phyloP scores from a whole-genome alignment of 805 yeast species.

The Candida ipomoeae region DNA sequence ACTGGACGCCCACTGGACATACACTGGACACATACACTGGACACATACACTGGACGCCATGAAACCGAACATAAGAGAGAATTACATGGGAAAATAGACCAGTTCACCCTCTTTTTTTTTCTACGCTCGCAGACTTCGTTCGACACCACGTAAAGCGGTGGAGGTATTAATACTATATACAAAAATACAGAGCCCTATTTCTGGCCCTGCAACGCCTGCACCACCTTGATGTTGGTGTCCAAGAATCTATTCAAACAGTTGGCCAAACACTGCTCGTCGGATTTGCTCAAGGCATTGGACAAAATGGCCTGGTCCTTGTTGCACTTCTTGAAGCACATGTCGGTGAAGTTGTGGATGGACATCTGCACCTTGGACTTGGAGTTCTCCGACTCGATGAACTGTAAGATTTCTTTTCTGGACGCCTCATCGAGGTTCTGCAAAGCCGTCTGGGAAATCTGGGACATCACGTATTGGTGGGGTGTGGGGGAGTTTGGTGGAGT shows the following conservation, averaged over 20 bases:
- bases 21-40: too few relatives aligned
- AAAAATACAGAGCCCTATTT: conserved; percentile 13
- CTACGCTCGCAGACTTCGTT: neutral
- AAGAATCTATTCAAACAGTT: conserved; percentile 83
- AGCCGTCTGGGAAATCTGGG: conserved; percentile 32
- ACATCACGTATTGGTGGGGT: conserved; percentile 20
- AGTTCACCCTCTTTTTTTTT: too few relatives aligned
- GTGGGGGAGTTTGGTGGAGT: neutral
- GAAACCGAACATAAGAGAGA: too few relatives aligned
- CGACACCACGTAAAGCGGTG: neutral
- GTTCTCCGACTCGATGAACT: conserved; percentile 77
- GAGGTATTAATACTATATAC: conserved; percentile 6
- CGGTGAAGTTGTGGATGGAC: conserved; percentile 84
- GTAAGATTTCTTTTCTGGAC: conserved; percentile 68
- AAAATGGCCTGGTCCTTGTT: conserved; percentile 44
- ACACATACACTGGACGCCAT: too few relatives aligned
- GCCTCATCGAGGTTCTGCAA: conserved; percentile 52
- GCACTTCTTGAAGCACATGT: conserved; percentile 87
- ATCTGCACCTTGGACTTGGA: conserved; percentile 83
- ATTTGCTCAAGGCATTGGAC: conserved; percentile 45
- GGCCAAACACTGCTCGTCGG: conserved; percentile 69
- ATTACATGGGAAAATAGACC: too few relatives aligned
- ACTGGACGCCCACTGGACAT: too few relatives aligned
- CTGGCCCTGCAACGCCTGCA: conserved; percentile 47
- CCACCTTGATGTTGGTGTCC: conserved; percentile 83